Evolutionary conservation across 1,139 yeast genomes (phyloP), one percentile per base, ranked within the genome.

Genomic region (Protomyces lactucae-debilis): DNA sequence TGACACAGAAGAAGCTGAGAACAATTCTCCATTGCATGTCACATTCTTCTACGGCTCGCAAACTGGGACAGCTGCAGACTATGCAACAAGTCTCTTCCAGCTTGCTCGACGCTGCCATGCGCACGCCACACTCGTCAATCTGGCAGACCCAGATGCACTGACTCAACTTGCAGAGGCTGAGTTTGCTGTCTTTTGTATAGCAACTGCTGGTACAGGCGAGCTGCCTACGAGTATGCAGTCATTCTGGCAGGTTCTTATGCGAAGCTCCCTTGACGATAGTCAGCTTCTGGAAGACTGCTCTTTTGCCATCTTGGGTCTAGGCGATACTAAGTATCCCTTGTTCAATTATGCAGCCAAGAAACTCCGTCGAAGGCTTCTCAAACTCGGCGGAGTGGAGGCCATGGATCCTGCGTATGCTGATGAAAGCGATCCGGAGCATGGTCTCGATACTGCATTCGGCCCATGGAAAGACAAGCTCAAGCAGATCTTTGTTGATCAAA

Each of bases 131-230:
- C 76, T 75, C 0, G 75, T 85, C 12, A 76, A 80, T 21, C 73
- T 87, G 0, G 75, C 90, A 71, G 95, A 91, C 70, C 86, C 83
- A 53, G 85, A 83, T 70, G 83, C 85, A 32, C 75, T 82, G 32
- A 68, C 65, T 71, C 78, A 77, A 66, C 77, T 83, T 61, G 79
- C 82, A 23, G 80, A 79, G 57, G 81, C 82, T 52, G 73, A 77
- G 46, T 78, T 80, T 55, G 77, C 90, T 54, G 79, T 92, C 3
- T 77, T 92, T 0, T 73, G 93, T 4, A 87, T 95, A 72, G 86
- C 97, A 0, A 93, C 99, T 0, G 87, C 96, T 0, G 99, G 98
- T 3, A 98, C 93, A 74, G 99, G 99, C 18, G 97, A 88, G 69
- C 75, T 93, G 39, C 99, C 99, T 0, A 75, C 88, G 57, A 89